Percentiles rank a stretch among this genome's conserved stretches.
phyloP scores from a whole-genome alignment of 768 basidiomycete genomes.

The Mycena metata region DNA sequence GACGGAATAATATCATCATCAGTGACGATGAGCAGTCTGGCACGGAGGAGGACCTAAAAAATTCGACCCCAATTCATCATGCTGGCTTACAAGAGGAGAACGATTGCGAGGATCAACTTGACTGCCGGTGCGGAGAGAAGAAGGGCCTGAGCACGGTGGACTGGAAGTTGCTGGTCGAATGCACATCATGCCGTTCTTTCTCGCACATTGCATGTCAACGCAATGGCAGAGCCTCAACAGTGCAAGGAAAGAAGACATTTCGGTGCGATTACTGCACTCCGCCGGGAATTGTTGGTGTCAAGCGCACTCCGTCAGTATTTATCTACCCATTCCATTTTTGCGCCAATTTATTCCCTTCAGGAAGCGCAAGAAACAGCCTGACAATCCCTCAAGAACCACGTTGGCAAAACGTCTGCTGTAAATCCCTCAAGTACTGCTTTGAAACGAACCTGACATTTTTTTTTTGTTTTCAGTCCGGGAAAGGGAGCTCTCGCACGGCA shows the following conservation, averaged over 20 bases:
- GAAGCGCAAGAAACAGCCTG: conserved; percentile 1
- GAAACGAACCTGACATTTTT: no score
- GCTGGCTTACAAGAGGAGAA: no score
- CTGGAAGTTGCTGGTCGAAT: background rate
- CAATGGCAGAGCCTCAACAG: background rate
- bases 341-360: background rate
- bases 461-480: background rate
- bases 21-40: no score
- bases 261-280: conserved; percentile 1
- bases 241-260: background rate
- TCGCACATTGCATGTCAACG: conserved; percentile 14
- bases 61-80: no score
- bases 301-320: no score
- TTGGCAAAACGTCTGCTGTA: background rate
- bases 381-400: background rate
- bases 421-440: background rate
- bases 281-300: background rate
- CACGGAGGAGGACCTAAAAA: no score
- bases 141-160: no score
- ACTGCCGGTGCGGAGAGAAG: background rate
- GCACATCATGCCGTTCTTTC: background rate
- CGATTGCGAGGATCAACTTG: background rate
- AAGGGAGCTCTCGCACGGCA: conserved; percentile 4
- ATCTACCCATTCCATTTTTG: background rate
- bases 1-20: background rate